Evolutionary conservation across 1,284 basidiomycete species (phyloP), one percentile per base, ranked within the genome.

Genomic region (Microbotryomycetes sp.): DNA sequence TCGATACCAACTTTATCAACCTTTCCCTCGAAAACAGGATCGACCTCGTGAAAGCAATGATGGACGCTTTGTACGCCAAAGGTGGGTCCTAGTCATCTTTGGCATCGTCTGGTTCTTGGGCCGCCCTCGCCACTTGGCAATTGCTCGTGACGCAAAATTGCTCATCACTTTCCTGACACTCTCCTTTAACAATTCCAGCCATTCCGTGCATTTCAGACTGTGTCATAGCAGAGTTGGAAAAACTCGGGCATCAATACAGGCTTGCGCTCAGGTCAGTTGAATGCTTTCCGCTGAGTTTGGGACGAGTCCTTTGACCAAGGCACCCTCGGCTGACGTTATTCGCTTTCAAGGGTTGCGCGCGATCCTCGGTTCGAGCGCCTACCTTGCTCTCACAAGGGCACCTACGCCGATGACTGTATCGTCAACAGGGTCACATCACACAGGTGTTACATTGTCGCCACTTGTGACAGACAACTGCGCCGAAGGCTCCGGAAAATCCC

Each of bases 1-100:
- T 99, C 60, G 96, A 99, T 77, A 99, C 96, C 73, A 99, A 99
- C 76, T 99, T 99, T 73, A 97, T 99, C 81, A 98, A 98, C 75
- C 94, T 98, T 75, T 91, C 88, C 68, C 81, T 99, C 53, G 94
- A 98, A 78, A 98, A 98, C 79, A 97, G 97, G 76, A 81, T 99
- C 69, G 96, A 99, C 76, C 82, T 98, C 51, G 82, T 97, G 23
- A 86, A 89, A 72, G 92, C 91, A 16, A 97, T 99, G 96, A 97
- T 98, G 93, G 96, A 98, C 75, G 97, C 93, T 72, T 79, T 99
- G 15, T 97, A 91, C 77, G 96, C 96, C n/a, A 97, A 98, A 79
- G 94, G 93, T 94, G 71, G 66, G 88, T 78, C 23, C 26, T 30
- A 21, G 35, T 41, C 28, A 18, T 61, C 23, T 54, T n/a, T 13